These are phyloP conservation scores for Biscogniauxia marginata DNA, from an alignment of 2,329 filamentous ascomycete genomes.

Conservation along the genomic window DNA sequence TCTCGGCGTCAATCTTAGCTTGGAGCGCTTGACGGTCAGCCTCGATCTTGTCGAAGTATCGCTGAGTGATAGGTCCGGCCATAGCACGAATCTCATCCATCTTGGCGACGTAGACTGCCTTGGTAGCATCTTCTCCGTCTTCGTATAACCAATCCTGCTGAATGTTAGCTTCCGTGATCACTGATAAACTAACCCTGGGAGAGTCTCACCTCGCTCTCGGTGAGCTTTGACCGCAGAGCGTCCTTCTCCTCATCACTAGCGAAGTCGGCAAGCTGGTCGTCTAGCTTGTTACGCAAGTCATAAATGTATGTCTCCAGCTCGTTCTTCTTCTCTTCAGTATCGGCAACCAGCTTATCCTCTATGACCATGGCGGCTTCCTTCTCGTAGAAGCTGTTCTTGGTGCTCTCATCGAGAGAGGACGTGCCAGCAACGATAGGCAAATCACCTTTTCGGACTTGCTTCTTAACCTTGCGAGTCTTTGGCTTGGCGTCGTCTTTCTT, in stretches of 20 bases:
- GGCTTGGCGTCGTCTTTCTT: slow-evolving; percentile 62
- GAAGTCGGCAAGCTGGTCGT: slow-evolving; percentile 86
- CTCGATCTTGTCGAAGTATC: slow-evolving; percentile 93
- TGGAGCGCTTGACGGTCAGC: slow-evolving; percentile 76
- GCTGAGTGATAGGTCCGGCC: slow-evolving; percentile 87
- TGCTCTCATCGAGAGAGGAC: slow-evolving; percentile 68
- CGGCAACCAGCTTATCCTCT: slow-evolving; percentile 97
- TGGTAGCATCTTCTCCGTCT: slow-evolving; percentile 90
- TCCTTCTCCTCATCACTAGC: slow-evolving; percentile 90
- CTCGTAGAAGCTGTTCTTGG: slow-evolving; percentile 70
- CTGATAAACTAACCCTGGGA: not conserved
- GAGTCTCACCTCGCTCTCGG: slow-evolving; percentile 74
- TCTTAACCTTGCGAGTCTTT: slow-evolving; percentile 97
- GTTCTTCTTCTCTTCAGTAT: slow-evolving; percentile 99
- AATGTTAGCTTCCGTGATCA: slow-evolving; percentile 20
- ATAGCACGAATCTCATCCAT: slow-evolving; percentile 91
- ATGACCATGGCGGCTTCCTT: slow-evolving; percentile 89
- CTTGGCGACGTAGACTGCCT: slow-evolving; percentile 92
- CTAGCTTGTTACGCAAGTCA: slow-evolving; percentile 91
- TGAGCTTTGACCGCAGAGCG: slow-evolving; percentile 80
- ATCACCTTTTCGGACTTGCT: slow-evolving; percentile 97
- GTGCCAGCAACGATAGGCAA: slow-evolving; percentile 84
- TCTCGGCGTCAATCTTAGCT: slow-evolving; percentile 75
- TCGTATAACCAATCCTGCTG: slow-evolving; percentile 97
- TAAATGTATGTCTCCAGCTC: slow-evolving; percentile 98